A percentile compares a stretch with the other conserved stretches of the same genome.
phyloP scores from a whole-genome alignment of 208 protist species.

The Leishmania turanica region DNA sequence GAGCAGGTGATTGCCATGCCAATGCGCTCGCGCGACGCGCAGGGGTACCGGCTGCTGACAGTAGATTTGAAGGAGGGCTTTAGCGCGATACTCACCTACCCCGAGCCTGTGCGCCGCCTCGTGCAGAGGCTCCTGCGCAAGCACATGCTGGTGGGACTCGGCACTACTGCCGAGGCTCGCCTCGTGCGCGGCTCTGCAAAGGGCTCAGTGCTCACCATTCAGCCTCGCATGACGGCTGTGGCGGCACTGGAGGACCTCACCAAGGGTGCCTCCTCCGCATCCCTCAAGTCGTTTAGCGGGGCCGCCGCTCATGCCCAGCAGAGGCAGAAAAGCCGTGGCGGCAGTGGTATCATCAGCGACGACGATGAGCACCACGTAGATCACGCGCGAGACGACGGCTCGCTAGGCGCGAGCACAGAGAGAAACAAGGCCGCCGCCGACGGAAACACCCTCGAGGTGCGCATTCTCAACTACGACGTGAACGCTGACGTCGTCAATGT shows the following conservation, averaged over 20 bases:
- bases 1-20: constrained; percentile 54
- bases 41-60: constrained; percentile 80
- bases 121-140: constrained; percentile 74
- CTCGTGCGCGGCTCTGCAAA: constrained; percentile 57
- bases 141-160: constrained; percentile 78
- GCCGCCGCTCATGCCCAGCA: not conserved
- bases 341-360: constrained; percentile 1
- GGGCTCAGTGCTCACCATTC: constrained; percentile 62
- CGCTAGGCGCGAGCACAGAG: not conserved
- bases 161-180: constrained; percentile 66
- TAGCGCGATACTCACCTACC: constrained; percentile 62
- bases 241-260: constrained; percentile 60
- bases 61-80: constrained; percentile 60
- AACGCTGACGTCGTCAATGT: constrained; percentile 67
- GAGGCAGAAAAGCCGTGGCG: not conserved
- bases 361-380: not conserved
- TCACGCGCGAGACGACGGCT: not conserved
- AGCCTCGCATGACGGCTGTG: constrained; percentile 66
- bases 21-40: constrained; percentile 53
- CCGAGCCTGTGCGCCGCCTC: constrained; percentile 47
- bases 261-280: not conserved
- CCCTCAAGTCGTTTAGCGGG: constrained; percentile 5
- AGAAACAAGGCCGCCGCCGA: not conserved
- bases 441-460: constrained; percentile 53
- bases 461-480: constrained; percentile 84